Conservation (phyloP, 768 basidiomycete genomes). For the Chalciporus sphaerocephalus region DNA sequence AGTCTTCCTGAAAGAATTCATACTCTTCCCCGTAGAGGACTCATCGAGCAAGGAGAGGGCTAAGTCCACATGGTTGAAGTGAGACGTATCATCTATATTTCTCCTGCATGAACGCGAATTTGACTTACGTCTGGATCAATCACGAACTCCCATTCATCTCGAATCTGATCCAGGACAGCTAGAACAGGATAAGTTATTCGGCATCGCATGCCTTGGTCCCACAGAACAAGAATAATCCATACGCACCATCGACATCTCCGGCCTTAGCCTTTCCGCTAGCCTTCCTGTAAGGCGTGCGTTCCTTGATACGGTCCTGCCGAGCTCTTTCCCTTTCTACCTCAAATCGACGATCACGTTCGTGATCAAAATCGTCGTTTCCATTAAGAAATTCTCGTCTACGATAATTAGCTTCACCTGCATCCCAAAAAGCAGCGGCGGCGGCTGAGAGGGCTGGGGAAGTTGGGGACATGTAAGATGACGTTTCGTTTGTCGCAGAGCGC, state of each 20-base stretch:
- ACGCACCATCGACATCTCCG: conserved; percentile 83
- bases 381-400: conserved; percentile 51
- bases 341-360: conserved; percentile 52
- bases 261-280: conserved; percentile 52
- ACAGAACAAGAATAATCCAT: not conserved
- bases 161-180: conserved; percentile 85
- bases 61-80: conserved; percentile 94
- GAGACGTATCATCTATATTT: conserved; percentile 8
- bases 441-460: conserved; percentile 45
- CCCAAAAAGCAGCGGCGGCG: conserved; percentile 68
- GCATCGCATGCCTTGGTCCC: not conserved
- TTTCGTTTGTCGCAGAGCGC: conserved; percentile 15
- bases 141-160: conserved; percentile 87
- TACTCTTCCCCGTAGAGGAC: conserved; percentile 65
- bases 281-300: conserved; percentile 58
- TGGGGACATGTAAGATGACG: conserved; percentile 22
- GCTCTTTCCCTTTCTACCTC: conserved; percentile 61
- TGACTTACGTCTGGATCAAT: conserved; percentile 69
- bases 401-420: conserved; percentile 44
- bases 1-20: conserved; percentile 71
- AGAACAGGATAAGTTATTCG: conserved; percentile 3
- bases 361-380: conserved; percentile 50
- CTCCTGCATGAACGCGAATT: not conserved
- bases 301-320: conserved; percentile 66
- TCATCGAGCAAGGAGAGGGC: conserved; percentile 86